A percentile compares a stretch with the other conserved stretches of the same genome.
phyloP scores from a whole-genome alignment of 192 early-diverging fungal genomes.

The Coemansia interrupta region DNA sequence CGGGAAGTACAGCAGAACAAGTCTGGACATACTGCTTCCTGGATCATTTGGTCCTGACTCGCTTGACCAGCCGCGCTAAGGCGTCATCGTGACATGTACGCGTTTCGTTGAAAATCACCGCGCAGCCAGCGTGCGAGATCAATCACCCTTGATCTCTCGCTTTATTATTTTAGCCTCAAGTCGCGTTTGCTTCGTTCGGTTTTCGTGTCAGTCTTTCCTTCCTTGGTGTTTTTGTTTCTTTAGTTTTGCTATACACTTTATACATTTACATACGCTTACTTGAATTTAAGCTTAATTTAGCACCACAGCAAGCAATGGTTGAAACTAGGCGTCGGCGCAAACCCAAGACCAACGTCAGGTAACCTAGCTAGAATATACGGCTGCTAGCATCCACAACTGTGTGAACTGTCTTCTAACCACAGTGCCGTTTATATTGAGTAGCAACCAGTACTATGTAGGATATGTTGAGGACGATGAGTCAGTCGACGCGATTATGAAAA shows the following conservation, averaged over 20 bases:
- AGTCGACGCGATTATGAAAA: conserved; percentile 95
- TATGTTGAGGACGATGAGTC: conserved; percentile 97
- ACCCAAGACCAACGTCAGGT: conserved; percentile 48
- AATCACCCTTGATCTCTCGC: not conserved
- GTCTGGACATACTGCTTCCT: conserved; percentile 61
- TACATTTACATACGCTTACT: not conserved
- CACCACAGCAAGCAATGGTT: conserved; percentile 31
- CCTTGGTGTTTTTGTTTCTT: conserved; percentile 2
- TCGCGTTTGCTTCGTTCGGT: conserved; percentile 9
- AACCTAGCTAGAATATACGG: not conserved
- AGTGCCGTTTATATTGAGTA: conserved; percentile 3
- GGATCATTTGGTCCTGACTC: conserved; percentile 70
- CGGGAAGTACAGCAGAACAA: conserved; percentile 52
- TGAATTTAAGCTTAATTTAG: not conserved
- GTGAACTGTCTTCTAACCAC: too few relatives aligned
- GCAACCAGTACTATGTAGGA: conserved; percentile 78
- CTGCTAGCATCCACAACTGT: not conserved
- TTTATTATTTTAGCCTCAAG: not conserved
- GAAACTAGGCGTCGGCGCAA: conserved; percentile 47
- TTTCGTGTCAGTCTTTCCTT: conserved; percentile 2
- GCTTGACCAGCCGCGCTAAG: conserved; percentile 15
- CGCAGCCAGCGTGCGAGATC: not conserved
- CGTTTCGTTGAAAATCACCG: not conserved
- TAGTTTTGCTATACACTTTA: conserved; percentile 4
- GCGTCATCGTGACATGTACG: not conserved